These are phyloP conservation scores for Adenanthera pavonina DNA, from an alignment of 306 rosid species.

Conservation along the genomic window DNA sequence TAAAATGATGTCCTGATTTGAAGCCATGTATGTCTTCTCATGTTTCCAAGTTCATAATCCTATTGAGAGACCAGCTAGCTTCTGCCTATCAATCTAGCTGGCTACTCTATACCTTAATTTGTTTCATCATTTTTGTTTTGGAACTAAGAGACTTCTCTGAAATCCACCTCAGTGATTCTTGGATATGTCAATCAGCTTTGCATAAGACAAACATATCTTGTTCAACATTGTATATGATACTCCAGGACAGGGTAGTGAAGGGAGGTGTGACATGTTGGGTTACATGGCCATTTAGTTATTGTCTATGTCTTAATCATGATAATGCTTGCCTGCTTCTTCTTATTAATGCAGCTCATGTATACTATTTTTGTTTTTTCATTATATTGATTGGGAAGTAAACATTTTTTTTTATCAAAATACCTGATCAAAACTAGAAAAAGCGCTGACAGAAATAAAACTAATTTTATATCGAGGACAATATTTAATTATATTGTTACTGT, in stretches of 20 bases:
- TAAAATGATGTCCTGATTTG: slow-evolving; percentile 64
- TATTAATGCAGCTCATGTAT: not conserved
- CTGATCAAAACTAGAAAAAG: too few relatives aligned
- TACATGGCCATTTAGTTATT: slow-evolving; percentile 50
- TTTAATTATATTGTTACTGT: too few relatives aligned
- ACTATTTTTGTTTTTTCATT: too few relatives aligned
- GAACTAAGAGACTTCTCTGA: slow-evolving; percentile 44
- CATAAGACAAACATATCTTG: slow-evolving; percentile 70
- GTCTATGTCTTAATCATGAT: slow-evolving; percentile 52
- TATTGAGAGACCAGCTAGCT: slow-evolving; percentile 36
- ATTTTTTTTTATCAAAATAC: too few relatives aligned
- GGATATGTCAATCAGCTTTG: slow-evolving; percentile 45
- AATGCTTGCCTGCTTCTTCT: slow-evolving; percentile 22
- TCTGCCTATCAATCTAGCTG: not conserved
- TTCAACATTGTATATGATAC: slow-evolving; percentile 53
- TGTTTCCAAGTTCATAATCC: slow-evolving; percentile 51
- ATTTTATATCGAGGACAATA: too few relatives aligned
- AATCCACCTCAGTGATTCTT: slow-evolving; percentile 46
- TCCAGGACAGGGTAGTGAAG: slow-evolving; percentile 48
- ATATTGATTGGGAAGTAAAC: not conserved
- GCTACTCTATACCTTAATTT: slow-evolving; percentile 33
- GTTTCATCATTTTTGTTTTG: slow-evolving; percentile 54
- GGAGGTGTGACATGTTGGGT: slow-evolving; percentile 68
- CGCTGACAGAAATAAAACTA: too few relatives aligned
- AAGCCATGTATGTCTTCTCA: slow-evolving; percentile 56